phyloP scores from a whole-genome alignment of 2,329 filamentous ascomycete species.

The Samsoniella hepiali region DNA sequence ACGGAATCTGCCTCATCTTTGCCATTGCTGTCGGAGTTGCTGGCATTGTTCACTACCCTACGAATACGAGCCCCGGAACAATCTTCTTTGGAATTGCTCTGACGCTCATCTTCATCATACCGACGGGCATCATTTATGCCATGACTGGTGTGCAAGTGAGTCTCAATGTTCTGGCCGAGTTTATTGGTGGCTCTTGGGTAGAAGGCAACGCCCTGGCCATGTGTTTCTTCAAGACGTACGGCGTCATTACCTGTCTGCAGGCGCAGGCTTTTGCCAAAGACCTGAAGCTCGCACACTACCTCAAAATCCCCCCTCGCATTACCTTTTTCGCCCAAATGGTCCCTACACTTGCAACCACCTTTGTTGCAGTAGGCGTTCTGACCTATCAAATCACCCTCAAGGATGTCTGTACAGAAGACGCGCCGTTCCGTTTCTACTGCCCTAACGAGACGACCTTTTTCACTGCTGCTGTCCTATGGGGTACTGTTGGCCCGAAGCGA shows the following conservation, averaged over 20 bases:
- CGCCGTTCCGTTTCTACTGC: slow-evolving; percentile 36
- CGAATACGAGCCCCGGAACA: slow-evolving; percentile 38
- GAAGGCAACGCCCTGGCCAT: slow-evolving; percentile 37
- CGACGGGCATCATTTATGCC: slow-evolving; percentile 42
- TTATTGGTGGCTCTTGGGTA: slow-evolving; percentile 40
- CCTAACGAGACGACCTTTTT: slow-evolving; percentile 36
- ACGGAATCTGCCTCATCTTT: slow-evolving; percentile 30
- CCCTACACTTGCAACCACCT: slow-evolving; percentile 44
- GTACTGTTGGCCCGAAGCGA: slow-evolving; percentile 46
- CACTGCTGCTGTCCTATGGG: slow-evolving; percentile 46
- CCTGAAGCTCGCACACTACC: slow-evolving; percentile 50
- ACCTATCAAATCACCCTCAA: slow-evolving; percentile 37
- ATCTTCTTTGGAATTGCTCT: slow-evolving; percentile 41
- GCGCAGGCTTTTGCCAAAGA: slow-evolving; percentile 36
- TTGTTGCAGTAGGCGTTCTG: slow-evolving; percentile 43
- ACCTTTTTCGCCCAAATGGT: slow-evolving; percentile 47
- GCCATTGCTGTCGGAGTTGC: slow-evolving; percentile 36
- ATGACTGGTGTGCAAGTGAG: slow-evolving; percentile 44
- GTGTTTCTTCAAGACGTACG: slow-evolving; percentile 30
- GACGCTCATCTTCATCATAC: slow-evolving; percentile 40
- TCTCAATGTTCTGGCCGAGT: slow-evolving; percentile 40
- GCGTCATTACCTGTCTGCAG: slow-evolving; percentile 34
- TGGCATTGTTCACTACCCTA: slow-evolving; percentile 40
- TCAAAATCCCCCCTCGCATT: slow-evolving; percentile 47
- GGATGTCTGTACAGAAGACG: slow-evolving; percentile 36